Evolutionary conservation across 2,329 filamentous ascomycete genomes (phyloP).

Genomic region (Cladosporium sp.): DNA sequence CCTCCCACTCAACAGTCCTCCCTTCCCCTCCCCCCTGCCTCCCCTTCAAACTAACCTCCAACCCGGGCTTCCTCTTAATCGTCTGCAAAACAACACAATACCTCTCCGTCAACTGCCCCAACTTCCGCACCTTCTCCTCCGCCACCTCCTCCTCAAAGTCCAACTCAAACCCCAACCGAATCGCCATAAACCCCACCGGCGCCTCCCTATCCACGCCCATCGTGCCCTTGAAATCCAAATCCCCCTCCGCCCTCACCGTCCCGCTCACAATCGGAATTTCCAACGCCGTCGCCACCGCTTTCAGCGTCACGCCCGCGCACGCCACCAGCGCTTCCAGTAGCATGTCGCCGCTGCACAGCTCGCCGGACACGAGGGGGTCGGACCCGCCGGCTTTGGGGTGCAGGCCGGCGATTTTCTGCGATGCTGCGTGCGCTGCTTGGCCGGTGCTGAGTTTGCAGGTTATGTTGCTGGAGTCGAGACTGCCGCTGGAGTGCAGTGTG

Average conservation of each 20-base stretch:
- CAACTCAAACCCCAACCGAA: slow-evolving; percentile 42
- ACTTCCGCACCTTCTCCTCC: slow-evolving; percentile 41
- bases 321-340: slow-evolving; percentile 48
- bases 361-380: slow-evolving; percentile 40
- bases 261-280: slow-evolving; percentile 41
- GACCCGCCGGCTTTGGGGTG: slow-evolving; percentile 46
- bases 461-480: slow-evolving; percentile 42
- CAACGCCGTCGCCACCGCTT: slow-evolving; percentile 47
- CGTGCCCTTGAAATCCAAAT: slow-evolving; percentile 48
- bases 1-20: slow-evolving; percentile 23
- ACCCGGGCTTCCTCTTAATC: slow-evolving; percentile 33
- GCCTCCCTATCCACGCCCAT: slow-evolving; percentile 45
- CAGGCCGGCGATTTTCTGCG: slow-evolving; percentile 42
- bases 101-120: slow-evolving; percentile 47
- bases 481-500: slow-evolving; percentile 43
- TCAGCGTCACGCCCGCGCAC: slow-evolving; percentile 49
- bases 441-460: slow-evolving; percentile 46
- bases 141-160: slow-evolving; percentile 37
- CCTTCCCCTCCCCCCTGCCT: slow-evolving; percentile 26
- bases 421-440: slow-evolving; percentile 37
- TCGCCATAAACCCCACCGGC: slow-evolving; percentile 46
- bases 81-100: slow-evolving; percentile 47
- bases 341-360: slow-evolving; percentile 49
- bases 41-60: slow-evolving; percentile 32
- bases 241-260: slow-evolving; percentile 42